phyloP scores from a whole-genome alignment of 805 yeast genomes.

The Yarrowia phangngaensis region DNA sequence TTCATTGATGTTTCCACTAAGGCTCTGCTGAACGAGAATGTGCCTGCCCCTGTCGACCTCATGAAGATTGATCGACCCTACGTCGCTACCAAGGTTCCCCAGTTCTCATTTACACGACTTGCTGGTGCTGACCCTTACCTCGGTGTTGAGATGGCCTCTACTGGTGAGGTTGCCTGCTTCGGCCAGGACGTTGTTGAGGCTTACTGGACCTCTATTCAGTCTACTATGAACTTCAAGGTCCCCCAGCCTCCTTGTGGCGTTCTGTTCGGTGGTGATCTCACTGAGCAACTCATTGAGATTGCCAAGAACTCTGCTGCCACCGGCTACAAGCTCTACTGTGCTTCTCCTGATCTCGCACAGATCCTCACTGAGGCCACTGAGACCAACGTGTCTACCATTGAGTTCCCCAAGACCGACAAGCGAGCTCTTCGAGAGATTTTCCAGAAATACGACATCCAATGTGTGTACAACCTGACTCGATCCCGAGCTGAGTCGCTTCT shows the following conservation, averaged over 20 bases:
- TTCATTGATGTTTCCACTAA: slow-evolving; percentile 92
- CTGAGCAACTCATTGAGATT: slow-evolving; percentile 65
- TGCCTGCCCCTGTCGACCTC: slow-evolving; percentile 76
- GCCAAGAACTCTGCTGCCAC: slow-evolving; percentile 64
- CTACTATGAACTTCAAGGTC: slow-evolving; percentile 93
- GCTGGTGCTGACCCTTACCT: slow-evolving; percentile 99
- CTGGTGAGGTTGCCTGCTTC: slow-evolving; percentile 98
- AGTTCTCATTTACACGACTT: slow-evolving; percentile 94
- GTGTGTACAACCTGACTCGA: slow-evolving; percentile 88
- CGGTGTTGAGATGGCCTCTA: slow-evolving; percentile 99
- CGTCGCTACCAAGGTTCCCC: slow-evolving; percentile 97
- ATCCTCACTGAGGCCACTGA: slow-evolving; percentile 53
- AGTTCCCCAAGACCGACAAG: slow-evolving; percentile 90
- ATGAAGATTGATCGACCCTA: slow-evolving; percentile 72
- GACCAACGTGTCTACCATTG: slow-evolving; percentile 59
- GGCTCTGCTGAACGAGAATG: slow-evolving; percentile 66
- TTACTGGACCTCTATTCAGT: slow-evolving; percentile 95
- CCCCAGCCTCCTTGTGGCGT: slow-evolving; percentile 89
- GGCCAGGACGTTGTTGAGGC: slow-evolving; percentile 84
- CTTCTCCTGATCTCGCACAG: slow-evolving; percentile 65
- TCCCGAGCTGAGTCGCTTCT: slow-evolving; percentile 79
- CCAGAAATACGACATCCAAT: slow-evolving; percentile 75
- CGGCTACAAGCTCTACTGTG: slow-evolving; percentile 78
- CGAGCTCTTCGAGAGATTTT: slow-evolving; percentile 89
- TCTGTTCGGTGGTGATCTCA: slow-evolving; percentile 89